Conservation (phyloP, 2,329 filamentous ascomycete species). For the Immersiporthe knoxdaviesiana region DNA sequence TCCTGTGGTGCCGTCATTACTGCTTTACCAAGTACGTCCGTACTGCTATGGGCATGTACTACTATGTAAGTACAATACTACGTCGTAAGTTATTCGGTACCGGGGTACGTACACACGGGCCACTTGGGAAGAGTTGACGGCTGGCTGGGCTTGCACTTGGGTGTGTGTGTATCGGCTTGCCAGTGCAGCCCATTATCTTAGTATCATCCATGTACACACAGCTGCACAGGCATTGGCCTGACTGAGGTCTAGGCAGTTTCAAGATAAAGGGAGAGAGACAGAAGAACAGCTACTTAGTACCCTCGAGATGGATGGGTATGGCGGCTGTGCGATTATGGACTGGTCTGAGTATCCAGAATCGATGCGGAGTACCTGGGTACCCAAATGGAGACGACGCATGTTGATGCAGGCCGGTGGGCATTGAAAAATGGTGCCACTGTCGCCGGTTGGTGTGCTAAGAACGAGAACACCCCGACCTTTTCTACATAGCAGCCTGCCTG, state of each 20-base stretch:
- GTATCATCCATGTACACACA: not conserved
- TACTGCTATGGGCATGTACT: not conserved
- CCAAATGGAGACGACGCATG: constrained; percentile 4
- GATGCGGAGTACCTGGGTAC: not conserved
- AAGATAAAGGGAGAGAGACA: not conserved
- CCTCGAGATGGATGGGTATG: not conserved
- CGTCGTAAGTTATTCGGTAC: not conserved
- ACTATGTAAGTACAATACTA: too few relatives aligned
- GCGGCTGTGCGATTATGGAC: constrained; percentile 6
- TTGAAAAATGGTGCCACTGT: constrained; percentile 15
- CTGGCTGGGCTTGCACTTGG: not conserved
- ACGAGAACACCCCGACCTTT: not conserved
- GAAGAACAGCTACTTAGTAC: too few relatives aligned
- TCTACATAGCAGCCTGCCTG: constrained; percentile 3
- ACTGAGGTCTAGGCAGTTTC: not conserved
- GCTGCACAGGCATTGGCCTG: not conserved
- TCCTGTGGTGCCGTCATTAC: not conserved
- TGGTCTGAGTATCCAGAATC: not conserved
- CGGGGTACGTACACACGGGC: not conserved
- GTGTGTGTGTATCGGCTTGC: not conserved
- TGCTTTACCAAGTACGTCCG: too few relatives aligned
- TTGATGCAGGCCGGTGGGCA: constrained; percentile 3
- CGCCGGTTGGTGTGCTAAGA: constrained; percentile 5
- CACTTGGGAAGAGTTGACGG: not conserved
- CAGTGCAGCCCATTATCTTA: not conserved